Evolutionary conservation across 1,139 yeast genomes (phyloP), one percentile per base, ranked within the genome.

Genomic region (Hanseniaspora gamundiae): DNA sequence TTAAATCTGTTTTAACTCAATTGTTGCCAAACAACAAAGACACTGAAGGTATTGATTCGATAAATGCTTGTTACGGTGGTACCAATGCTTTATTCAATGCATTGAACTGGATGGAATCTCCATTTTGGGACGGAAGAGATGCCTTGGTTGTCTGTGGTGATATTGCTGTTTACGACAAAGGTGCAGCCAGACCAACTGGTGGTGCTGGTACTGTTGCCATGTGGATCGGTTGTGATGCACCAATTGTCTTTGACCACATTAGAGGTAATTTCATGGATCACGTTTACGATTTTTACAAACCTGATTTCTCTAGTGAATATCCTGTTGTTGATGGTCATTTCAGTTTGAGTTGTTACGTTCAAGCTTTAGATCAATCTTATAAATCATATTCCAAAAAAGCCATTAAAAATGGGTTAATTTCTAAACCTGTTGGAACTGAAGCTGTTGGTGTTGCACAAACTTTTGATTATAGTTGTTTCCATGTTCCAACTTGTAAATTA

Each of bases 121-220:
- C 88, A 30, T 74, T 91, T 41, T 93, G 98, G 98, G 98, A 93
- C 61, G 99, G 99, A 52, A 79, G 98, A 67, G 88, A 91, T 60
- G 98, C 98, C 48, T 78, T 91, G 58, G 99, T 88, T 47, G 95
- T 88, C 36, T 80, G 93, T 60, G 97, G 96, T 65, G 99, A 93
- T 66, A 91, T 93, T 64, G 98, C 98, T 61, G 82, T 93, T 56
- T 93, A 93, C 68, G 87, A 91, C 56, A 77, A 88, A 69, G 98
- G 98, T 63, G 82, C 94, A 42, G 99, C 99, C 46, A 81, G 99
- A 72, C 98, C 99, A 58, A 91, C 98, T 48, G 99, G 99, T 64
- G 99, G 99, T 68, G 97, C 94, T 48, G 99, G 99, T 60, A 76
- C 94, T 45, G 94, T 91, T 48, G 99, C 99, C 42, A 59, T 93